Evolutionary conservation across 202 grass and related monocot genomes (phyloP).

Genomic region (Brachypodium distachyon): DNA sequence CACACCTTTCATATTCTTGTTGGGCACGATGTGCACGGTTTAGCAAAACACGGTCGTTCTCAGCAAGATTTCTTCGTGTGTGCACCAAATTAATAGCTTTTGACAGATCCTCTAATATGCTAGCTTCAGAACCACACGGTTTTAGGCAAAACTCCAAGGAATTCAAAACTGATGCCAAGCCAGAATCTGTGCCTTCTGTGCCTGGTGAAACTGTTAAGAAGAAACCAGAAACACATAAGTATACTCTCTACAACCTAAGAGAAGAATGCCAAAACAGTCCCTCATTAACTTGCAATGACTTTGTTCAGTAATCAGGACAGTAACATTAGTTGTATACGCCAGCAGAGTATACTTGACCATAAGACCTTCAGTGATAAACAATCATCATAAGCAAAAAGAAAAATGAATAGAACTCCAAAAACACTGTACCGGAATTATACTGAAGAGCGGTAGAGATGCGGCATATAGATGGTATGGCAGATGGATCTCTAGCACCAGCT

Average conservation of each 20-base stretch:
- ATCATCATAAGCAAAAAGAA: neutral
- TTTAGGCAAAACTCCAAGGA: conserved; percentile 88
- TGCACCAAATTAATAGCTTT: conserved; percentile 90
- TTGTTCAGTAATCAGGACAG: neutral
- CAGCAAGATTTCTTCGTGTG: conserved; percentile 66
- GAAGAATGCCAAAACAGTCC: neutral
- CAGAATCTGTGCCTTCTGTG: conserved; percentile 74
- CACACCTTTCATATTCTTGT: conserved; percentile 95
- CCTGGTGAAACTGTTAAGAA: conserved; percentile 41
- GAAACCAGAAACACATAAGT: conserved; percentile 4
- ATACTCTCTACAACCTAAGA: neutral
- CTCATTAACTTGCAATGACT: neutral
- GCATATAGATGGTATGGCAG: conserved; percentile 85
- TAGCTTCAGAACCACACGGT: conserved; percentile 88
- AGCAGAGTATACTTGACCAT: neutral
- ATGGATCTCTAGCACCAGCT: conserved; percentile 95
- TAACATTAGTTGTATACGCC: neutral
- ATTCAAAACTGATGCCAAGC: conserved; percentile 78
- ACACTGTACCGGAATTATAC: conserved; percentile 48
- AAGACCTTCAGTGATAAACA: neutral
- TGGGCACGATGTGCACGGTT: conserved; percentile 78
- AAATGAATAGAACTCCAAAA: neutral
- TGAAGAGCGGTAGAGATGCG: conserved; percentile 80
- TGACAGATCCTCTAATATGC: conserved; percentile 86
- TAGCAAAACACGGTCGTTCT: conserved; percentile 83